phyloP scores from a whole-genome alignment of 2,329 filamentous ascomycete species.

The Ampelomyces quisqualis region DNA sequence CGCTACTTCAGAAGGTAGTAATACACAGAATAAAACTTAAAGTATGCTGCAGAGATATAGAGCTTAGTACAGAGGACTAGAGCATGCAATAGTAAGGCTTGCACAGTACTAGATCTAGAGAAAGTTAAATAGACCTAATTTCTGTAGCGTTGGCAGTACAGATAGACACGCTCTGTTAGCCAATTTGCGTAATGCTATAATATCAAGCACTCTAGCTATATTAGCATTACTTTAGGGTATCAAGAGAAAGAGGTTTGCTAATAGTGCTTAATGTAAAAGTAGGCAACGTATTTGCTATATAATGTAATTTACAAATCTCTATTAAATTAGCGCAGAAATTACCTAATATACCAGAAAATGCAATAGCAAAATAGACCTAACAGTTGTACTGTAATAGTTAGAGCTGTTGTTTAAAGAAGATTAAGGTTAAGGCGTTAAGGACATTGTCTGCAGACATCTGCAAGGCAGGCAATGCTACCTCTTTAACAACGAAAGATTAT shows the following conservation, averaged over 20 bases:
- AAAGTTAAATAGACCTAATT: neutral
- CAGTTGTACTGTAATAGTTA: neutral
- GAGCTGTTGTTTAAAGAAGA: neutral
- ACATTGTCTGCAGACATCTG: neutral
- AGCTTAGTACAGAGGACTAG: neutral
- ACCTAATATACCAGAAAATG: neutral
- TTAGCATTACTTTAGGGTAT: neutral
- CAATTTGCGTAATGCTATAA: neutral
- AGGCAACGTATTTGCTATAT: neutral
- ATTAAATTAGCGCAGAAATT: neutral
- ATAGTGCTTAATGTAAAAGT: neutral
- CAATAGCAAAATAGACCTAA: neutral
- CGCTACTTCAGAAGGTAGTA: neutral
- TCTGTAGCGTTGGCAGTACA: neutral
- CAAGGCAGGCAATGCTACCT: too few species aligned
- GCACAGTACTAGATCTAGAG: neutral
- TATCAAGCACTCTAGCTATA: neutral
- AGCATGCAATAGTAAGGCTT: neutral
- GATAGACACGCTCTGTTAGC: neutral
- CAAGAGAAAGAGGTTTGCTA: neutral
- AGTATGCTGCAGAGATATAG: neutral
- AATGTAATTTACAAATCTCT: too few species aligned
- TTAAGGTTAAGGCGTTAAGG: neutral
- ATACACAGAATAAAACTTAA: neutral
- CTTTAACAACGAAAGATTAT: too few species aligned